Evolutionary conservation across 148 eudicot genomes (phyloP).

Genomic region (Rhododendron molle): DNA sequence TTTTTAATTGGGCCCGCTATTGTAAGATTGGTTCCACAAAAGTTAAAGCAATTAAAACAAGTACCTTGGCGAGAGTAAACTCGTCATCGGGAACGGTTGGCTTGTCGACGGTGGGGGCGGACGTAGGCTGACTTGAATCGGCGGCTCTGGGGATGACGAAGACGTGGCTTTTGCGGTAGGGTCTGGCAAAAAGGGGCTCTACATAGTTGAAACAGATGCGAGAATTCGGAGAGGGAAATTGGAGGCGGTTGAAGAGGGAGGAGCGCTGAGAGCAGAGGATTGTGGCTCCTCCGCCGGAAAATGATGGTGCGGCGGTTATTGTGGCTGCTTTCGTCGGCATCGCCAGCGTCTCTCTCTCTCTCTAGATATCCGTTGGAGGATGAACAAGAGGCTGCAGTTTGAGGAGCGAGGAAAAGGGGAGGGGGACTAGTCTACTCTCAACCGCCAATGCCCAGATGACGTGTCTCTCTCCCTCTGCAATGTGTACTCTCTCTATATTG

Average conservation of each 20-base stretch:
- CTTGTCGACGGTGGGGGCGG: constrained; percentile 30
- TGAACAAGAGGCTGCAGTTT: constrained; percentile 21
- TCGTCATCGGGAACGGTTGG: constrained; percentile 54
- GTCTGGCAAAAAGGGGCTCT: constrained; percentile 18
- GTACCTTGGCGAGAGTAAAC: constrained; percentile 69
- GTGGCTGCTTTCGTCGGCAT: constrained; percentile 12
- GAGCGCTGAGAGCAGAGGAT: constrained; percentile 28
- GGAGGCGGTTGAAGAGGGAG: constrained; percentile 16
- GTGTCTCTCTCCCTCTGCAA: not conserved
- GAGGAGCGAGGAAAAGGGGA: not conserved
- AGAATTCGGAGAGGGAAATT: not conserved
- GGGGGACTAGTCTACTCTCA: not conserved
- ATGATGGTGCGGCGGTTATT: not conserved
- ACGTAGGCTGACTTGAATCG: constrained; percentile 60
- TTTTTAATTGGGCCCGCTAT: not conserved
- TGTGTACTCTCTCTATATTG: too few species aligned
- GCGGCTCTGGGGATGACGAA: constrained; percentile 43
- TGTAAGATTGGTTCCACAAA: not conserved
- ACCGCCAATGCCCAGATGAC: constrained; percentile 11
- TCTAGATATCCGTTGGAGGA: constrained; percentile 11
- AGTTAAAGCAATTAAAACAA: not conserved
- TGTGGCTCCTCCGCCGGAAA: constrained; percentile 15
- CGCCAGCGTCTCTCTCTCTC: not conserved
- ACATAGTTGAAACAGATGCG: constrained; percentile 12
- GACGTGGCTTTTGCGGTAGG: constrained; percentile 5